phyloP scores from a whole-genome alignment of 805 yeast genomes.

The Starmerella powellii region DNA sequence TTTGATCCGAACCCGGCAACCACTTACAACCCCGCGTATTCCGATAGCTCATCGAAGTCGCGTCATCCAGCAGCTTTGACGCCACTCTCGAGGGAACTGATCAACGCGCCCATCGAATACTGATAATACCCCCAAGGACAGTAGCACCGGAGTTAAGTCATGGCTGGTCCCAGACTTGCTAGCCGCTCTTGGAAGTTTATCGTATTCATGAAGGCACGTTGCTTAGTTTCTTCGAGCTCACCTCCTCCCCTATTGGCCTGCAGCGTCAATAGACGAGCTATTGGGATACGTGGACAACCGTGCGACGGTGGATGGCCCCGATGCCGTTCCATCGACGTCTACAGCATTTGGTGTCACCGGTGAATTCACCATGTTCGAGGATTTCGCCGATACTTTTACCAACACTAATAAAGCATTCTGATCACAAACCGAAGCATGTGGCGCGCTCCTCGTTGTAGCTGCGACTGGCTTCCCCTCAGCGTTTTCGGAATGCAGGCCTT shows the following conservation, averaged over 20 bases:
- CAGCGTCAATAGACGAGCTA: conserved; percentile 28
- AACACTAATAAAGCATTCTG: conserved; percentile 4
- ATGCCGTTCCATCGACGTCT: conserved; percentile 15
- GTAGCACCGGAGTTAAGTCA: background rate
- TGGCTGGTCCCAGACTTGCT: conserved; percentile 10
- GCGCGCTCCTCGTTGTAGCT: conserved; percentile 19
- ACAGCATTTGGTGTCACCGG: conserved; percentile 20
- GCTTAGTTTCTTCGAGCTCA: conserved; percentile 12
- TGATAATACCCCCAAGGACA: too few species aligned
- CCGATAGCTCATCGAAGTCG: conserved; percentile 25
- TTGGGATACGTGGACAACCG: conserved; percentile 18
- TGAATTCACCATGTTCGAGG: conserved; percentile 22
- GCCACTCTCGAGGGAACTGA: conserved; percentile 8
- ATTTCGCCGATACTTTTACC: conserved; percentile 9
- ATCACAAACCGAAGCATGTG: conserved; percentile 16
- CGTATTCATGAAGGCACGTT: background rate
- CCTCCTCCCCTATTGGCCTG: conserved; percentile 23
- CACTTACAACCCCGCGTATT: conserved; percentile 11
- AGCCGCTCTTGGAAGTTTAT: background rate
- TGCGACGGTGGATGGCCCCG: conserved; percentile 22
- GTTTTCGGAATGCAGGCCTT: background rate
- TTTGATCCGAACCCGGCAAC: conserved; percentile 14
- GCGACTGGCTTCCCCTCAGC: conserved; percentile 18
- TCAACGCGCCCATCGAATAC: background rate
- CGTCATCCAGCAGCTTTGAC: conserved; percentile 28